These are phyloP conservation scores for Lachnellula suecica DNA, from an alignment of 2,329 filamentous ascomycete species.

Conservation along the genomic window DNA sequence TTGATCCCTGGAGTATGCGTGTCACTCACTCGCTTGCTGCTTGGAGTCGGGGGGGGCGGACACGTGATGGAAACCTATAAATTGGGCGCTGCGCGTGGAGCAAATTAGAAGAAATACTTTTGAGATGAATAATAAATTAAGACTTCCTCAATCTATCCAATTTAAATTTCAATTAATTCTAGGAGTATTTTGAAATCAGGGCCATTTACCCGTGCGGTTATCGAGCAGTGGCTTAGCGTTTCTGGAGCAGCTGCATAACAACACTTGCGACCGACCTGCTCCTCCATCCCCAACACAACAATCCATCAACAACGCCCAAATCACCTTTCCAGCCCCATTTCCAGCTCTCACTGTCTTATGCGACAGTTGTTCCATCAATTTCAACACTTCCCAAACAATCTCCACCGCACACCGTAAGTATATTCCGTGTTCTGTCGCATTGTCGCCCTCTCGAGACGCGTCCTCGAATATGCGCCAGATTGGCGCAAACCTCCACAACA, in stretches of 20 bases:
- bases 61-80: slow-evolving; percentile 10
- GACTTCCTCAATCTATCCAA: not conserved
- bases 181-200: slow-evolving; percentile 12
- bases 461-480: slow-evolving; percentile 25
- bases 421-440: slow-evolving; percentile 22
- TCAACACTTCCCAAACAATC: not conserved
- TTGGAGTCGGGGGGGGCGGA: not conserved
- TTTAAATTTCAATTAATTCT: slow-evolving; percentile 2
- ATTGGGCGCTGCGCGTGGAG: not conserved
- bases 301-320: slow-evolving; percentile 20
- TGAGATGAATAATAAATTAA: not conserved
- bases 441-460: slow-evolving; percentile 20
- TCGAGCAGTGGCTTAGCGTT: slow-evolving; percentile 14
- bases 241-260: slow-evolving; percentile 21
- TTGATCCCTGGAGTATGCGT: not conserved
- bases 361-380: slow-evolving; percentile 12
- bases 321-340: slow-evolving; percentile 10
- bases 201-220: slow-evolving; percentile 21
- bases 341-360: slow-evolving; percentile 7
- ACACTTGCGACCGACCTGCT: slow-evolving; percentile 16
- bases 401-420: slow-evolving; percentile 23
- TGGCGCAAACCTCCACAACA: slow-evolving; percentile 22
- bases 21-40: not conserved
- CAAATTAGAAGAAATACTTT: not conserved
- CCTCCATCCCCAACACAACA: slow-evolving; percentile 14